Conservation (phyloP, 108 stramenopile genomes). For the Epithemia pelagica region DNA sequence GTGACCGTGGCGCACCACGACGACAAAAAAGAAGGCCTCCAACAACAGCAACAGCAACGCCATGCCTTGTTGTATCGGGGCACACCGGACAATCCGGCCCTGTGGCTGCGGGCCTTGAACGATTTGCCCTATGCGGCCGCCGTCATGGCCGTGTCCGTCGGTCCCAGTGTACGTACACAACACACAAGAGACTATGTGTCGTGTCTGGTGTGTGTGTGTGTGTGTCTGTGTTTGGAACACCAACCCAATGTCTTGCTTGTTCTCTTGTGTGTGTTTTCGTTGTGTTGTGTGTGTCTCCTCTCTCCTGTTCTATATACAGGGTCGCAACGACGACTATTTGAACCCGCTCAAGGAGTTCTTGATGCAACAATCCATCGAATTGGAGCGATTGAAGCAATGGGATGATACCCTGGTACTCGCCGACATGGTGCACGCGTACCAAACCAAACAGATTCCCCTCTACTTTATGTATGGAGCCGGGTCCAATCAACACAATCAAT, state of each 20-base stretch:
- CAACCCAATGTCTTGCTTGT: background rate
- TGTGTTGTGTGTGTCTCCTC: no score
- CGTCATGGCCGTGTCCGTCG: constrained; percentile 56
- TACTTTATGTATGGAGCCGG: constrained; percentile 71
- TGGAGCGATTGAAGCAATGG: constrained; percentile 15
- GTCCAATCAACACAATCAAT: constrained; percentile 79
- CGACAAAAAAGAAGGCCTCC: constrained; percentile 48
- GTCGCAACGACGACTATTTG: constrained; percentile 59
- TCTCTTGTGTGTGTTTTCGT: no score
- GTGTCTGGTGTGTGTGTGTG: background rate
- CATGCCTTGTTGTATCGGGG: constrained; percentile 70
- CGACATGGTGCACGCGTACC: constrained; percentile 22
- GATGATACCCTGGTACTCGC: constrained; percentile 44
- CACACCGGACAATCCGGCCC: constrained; percentile 78
- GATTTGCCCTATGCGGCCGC: constrained; percentile 67
- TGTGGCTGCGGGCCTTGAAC: constrained; percentile 54
- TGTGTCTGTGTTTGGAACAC: background rate
- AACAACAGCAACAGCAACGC: constrained; percentile 14
- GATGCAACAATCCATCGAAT: constrained; percentile 14
- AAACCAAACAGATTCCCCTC: constrained; percentile 29
- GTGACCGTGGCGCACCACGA: constrained; percentile 38
- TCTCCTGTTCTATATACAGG: no score
- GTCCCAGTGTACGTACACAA: constrained; percentile 40
- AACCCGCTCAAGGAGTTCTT: constrained; percentile 50
- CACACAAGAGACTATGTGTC: no score